Conservation (phyloP, 2,329 filamentous ascomycete genomes). For the Ophiostoma ulmi region DNA sequence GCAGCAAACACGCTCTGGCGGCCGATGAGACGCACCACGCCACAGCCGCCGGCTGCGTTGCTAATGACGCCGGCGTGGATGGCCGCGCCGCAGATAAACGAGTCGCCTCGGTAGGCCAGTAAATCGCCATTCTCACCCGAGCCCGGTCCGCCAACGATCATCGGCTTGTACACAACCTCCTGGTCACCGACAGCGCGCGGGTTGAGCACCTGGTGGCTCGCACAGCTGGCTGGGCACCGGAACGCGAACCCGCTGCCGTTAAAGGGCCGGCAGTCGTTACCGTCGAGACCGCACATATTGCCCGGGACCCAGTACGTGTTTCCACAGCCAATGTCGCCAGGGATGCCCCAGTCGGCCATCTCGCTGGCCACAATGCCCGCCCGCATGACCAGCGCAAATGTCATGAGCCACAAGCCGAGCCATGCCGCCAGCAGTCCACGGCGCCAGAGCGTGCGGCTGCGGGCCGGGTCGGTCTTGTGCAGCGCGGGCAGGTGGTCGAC, state of each 20-base stretch:
- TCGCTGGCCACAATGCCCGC: slow-evolving; percentile 55
- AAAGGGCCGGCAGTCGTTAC: slow-evolving; percentile 70
- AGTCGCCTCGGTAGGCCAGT: slow-evolving; percentile 76
- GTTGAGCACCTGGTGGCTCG: slow-evolving; percentile 59
- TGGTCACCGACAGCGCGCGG: slow-evolving; percentile 69
- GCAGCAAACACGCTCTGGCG: slow-evolving; percentile 56
- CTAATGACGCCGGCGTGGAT: slow-evolving; percentile 69
- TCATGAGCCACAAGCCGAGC: slow-evolving; percentile 55
- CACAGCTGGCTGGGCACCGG: slow-evolving; percentile 68
- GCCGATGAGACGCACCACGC: slow-evolving; percentile 61
- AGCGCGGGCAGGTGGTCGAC: slow-evolving; percentile 53
- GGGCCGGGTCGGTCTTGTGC: slow-evolving; percentile 10
- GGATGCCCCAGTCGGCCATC: slow-evolving; percentile 62
- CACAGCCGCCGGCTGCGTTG: slow-evolving; percentile 64
- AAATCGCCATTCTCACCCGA: slow-evolving; percentile 36
- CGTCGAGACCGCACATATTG: slow-evolving; percentile 70
- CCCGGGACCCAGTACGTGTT: slow-evolving; percentile 65
- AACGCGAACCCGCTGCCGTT: slow-evolving; percentile 65
- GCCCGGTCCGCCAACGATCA: slow-evolving; percentile 64
- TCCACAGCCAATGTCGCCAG: slow-evolving; percentile 61
- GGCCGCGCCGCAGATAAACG: slow-evolving; percentile 70
- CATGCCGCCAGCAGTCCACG: slow-evolving; percentile 55
- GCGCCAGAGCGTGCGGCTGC: slow-evolving; percentile 47
- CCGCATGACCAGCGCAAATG: slow-evolving; percentile 64
- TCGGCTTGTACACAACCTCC: slow-evolving; percentile 56